Conservation (phyloP, 345 rosid species). For the Camelina laxa region DNA sequence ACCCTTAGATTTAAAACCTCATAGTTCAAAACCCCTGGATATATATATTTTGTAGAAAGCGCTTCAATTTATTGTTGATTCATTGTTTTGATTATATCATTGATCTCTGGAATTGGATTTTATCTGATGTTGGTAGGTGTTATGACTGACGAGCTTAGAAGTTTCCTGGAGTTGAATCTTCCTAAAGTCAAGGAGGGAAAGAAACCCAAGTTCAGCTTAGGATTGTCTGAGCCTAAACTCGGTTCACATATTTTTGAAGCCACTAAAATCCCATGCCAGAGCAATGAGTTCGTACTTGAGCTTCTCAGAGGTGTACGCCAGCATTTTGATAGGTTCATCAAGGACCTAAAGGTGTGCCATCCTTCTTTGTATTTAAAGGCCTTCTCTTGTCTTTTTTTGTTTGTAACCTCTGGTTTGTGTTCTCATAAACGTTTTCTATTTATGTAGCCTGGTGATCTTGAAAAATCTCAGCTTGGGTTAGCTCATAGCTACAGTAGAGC, state of each 20-base stretch:
- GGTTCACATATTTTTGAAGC: slow-evolving; percentile 84
- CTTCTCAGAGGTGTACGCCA: slow-evolving; percentile 87
- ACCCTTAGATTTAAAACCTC: background rate
- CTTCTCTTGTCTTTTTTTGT: background rate
- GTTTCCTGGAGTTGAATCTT: slow-evolving; percentile 85
- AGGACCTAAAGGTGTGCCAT: slow-evolving; percentile 81
- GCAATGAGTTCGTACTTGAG: slow-evolving; percentile 88
- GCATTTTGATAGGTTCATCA: slow-evolving; percentile 85
- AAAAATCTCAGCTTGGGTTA: slow-evolving; percentile 95
- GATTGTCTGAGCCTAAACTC: slow-evolving; percentile 87
- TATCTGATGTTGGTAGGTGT: slow-evolving; percentile 44
- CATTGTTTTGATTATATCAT: background rate
- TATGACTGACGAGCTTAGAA: slow-evolving; percentile 93
- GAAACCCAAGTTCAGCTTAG: slow-evolving; percentile 87
- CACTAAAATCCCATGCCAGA: slow-evolving; percentile 88
- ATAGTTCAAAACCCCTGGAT: background rate
- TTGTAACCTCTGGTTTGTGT: background rate
- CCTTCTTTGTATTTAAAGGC: background rate
- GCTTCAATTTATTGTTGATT: background rate
- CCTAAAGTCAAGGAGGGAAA: slow-evolving; percentile 92
- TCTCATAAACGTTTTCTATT: background rate
- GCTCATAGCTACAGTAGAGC: slow-evolving; percentile 98
- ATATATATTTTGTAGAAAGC: background rate
- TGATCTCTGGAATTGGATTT: background rate
- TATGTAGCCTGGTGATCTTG: slow-evolving; percentile 80